phyloP scores from a whole-genome alignment of 768 basidiomycete species.

The Kwoniella mangroviensis region DNA sequence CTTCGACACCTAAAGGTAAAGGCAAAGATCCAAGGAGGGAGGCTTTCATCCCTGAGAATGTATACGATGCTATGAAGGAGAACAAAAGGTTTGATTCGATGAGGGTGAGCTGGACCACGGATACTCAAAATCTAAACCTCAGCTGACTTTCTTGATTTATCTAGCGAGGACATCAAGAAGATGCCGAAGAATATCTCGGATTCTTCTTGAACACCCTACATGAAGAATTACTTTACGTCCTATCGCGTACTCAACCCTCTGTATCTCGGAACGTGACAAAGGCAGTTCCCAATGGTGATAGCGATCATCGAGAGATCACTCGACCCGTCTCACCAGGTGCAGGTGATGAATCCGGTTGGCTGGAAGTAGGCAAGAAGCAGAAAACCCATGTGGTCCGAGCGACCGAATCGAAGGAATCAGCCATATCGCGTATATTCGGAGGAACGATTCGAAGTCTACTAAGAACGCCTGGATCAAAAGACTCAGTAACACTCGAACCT shows the following conservation, averaged over 20 bases:
- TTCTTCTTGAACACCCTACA: conserved; percentile 94
- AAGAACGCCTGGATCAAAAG: conserved; percentile 74
- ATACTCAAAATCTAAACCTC: not conserved
- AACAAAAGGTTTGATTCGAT: conserved; percentile 92
- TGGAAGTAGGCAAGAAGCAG: conserved; percentile 91
- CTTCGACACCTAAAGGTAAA: conserved; percentile 23
- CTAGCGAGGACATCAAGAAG: conserved; percentile 91
- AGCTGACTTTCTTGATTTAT: conserved; percentile 12
- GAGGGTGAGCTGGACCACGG: conserved; percentile 65
- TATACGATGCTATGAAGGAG: conserved; percentile 91
- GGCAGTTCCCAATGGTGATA: conserved; percentile 51
- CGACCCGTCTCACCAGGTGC: conserved; percentile 54
- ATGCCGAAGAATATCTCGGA: conserved; percentile 98
- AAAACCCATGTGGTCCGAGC: conserved; percentile 77
- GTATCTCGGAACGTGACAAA: conserved; percentile 2
- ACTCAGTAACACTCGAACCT: conserved; percentile 86
- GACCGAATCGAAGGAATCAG: conserved; percentile 77
- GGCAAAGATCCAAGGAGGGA: conserved; percentile 30
- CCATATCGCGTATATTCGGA: conserved; percentile 89
- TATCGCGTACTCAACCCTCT: conserved; percentile 60
- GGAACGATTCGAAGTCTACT: conserved; percentile 87
- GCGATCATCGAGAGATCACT: conserved; percentile 47
- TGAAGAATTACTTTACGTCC: conserved; percentile 80
- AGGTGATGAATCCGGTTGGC: conserved; percentile 73
- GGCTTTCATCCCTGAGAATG: conserved; percentile 79